A percentile compares a stretch with the other conserved stretches of the same genome.
Conservation (phyloP, 768 basidiomycete species). For the Megacollybia marginata region DNA sequence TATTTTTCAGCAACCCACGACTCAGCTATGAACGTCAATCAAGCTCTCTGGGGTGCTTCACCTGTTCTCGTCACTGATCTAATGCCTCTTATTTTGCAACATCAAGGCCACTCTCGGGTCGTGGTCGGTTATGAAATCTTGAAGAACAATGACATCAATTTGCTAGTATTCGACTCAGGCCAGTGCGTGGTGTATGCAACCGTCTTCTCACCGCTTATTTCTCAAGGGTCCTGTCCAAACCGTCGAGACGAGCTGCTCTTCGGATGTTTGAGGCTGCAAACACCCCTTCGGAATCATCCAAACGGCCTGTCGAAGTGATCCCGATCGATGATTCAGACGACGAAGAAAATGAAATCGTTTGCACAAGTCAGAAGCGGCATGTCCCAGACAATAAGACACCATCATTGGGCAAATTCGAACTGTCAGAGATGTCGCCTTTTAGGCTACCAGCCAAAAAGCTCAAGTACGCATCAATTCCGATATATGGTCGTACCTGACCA, state of each 20-base stretch:
- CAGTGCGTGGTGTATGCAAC: conserved; percentile 26
- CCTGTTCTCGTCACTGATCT: conserved; percentile 51
- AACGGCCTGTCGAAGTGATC: neutral
- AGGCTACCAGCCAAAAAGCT: conserved; percentile 34
- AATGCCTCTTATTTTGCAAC: conserved; percentile 81
- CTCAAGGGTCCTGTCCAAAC: conserved; percentile 12
- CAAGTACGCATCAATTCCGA: conserved; percentile 27
- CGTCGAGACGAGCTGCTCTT: conserved; percentile 8
- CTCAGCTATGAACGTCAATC: conserved; percentile 34
- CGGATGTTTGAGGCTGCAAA: conserved; percentile 6
- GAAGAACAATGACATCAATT: conserved; percentile 46
- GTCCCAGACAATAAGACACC: neutral
- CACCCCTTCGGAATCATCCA: neutral
- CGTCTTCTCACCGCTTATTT: neutral
- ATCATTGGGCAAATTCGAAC: conserved; percentile 1
- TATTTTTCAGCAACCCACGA: conserved; percentile 46
- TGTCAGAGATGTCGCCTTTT: conserved; percentile 26
- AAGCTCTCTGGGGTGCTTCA: conserved; percentile 41
- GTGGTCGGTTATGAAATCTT: conserved; percentile 78
- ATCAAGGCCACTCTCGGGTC: conserved; percentile 79
- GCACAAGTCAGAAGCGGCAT: neutral
- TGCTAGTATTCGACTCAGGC: conserved; percentile 77
- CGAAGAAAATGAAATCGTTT: conserved; percentile 1
- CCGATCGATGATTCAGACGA: conserved; percentile 1
- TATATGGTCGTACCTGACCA: neutral